A percentile compares a stretch with the other conserved stretches of the same genome.
Evolutionary conservation across 1,139 yeast species (phyloP).

Genomic region (Sugiyamaella japonica): DNA sequence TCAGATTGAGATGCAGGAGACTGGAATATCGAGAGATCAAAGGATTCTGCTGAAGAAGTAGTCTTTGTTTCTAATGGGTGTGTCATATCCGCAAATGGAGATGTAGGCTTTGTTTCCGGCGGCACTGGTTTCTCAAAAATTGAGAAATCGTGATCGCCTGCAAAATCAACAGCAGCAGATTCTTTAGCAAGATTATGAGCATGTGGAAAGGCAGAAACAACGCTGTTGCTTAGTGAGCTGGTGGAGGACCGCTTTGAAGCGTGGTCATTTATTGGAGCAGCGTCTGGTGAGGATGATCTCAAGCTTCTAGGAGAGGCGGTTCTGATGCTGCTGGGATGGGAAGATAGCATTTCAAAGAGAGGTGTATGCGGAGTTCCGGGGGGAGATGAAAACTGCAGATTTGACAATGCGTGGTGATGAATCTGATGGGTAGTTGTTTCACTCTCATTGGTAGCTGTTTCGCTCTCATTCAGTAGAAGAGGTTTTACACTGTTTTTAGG

Average conservation of each 20-base stretch:
- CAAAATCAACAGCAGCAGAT: not conserved
- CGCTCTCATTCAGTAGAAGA: not conserved
- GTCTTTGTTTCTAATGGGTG: no score
- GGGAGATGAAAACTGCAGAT: slow-evolving; percentile 9
- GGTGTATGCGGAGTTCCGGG: slow-evolving; percentile 13
- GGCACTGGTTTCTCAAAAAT: not conserved
- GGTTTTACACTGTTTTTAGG: not conserved
- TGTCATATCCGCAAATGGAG: no score
- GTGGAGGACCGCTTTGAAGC: not conserved
- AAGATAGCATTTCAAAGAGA: slow-evolving; percentile 10
- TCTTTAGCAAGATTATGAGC: not conserved
- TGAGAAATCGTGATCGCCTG: not conserved
- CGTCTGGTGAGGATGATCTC: slow-evolving; percentile 6
- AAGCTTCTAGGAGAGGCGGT: slow-evolving; percentile 7
- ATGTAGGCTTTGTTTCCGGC: no score
- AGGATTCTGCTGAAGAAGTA: no score
- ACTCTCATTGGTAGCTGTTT: not conserved
- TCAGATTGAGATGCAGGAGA: no score
- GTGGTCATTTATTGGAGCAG: not conserved
- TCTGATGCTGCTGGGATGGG: slow-evolving; percentile 7
- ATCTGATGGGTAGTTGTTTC: not conserved
- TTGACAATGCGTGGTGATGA: not conserved
- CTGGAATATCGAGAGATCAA: no score
- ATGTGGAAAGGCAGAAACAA: not conserved
- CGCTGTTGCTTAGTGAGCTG: not conserved